Base-by-base conservation (phyloP, 495 filamentous ascomycete species). In the Daldinia bambusicola region DNA sequence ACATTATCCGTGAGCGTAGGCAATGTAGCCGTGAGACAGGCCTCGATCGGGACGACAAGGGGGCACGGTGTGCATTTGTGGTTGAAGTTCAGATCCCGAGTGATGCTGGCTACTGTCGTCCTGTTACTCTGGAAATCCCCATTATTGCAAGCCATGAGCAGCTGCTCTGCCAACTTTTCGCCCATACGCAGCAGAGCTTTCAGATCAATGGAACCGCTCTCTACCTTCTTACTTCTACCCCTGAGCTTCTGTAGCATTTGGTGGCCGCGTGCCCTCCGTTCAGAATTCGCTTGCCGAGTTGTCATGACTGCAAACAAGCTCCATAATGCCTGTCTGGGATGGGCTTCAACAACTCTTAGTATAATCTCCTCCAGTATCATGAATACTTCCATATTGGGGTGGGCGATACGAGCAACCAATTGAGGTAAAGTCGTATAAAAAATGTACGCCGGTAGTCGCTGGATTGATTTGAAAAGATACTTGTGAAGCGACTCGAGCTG, bases 271-370 rank as follows among this genome's bases (percentile, higher is more conserved):
- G 69, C 73, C 20, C 81, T 83, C 18, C 90, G 80, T 30, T 90
- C 86, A 2, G 87, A 84, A 14, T 62, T 69, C 4, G 63, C 58
- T 66, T 79, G 74, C 6, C 72, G 78, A 4, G 74, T 74, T 45
- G 88, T 87, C 71, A 92, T 89, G 18, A 97, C 89, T 6, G 95
- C 92, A 58, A 98, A 86, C 12, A 98, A 81, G 66, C 89, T 92
- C 96, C 95, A 99, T 52, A 98, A 78, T n/a, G 94, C 91, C 79
- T 98, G 95, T 72, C 92, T 91, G 2, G 95, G 95, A 76, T 97
- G 89, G 14, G 86, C 79, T 20, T 87, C 82, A 26, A 97, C 89
- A 45, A 97, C 91, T 75, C 92, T 95, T 40, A 90, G 80, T 52
- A 98, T 93, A 67, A 97, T 93, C 22, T 83, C 84, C 55, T 90